Evolutionary conservation across 164 flowering plant species (phyloP).

Genomic region (Tinospora cordifolia): DNA sequence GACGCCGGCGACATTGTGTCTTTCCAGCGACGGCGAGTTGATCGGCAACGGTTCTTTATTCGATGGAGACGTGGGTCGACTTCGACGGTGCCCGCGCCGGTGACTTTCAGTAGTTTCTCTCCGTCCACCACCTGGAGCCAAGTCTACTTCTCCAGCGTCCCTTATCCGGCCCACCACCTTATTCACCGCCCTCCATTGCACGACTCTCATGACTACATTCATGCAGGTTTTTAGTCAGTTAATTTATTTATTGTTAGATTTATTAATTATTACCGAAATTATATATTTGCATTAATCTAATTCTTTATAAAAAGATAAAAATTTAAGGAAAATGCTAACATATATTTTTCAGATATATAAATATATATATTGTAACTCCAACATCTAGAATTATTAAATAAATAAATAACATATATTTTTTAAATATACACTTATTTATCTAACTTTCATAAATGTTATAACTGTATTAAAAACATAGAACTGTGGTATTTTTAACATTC

Average conservation of each 20-base stretch:
- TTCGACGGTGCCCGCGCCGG: not conserved
- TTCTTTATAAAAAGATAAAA: too few species aligned
- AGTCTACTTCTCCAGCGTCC: constrained; percentile 23
- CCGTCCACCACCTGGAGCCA: constrained; percentile 24
- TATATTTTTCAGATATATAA: too few species aligned
- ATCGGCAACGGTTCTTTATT: constrained; percentile 38
- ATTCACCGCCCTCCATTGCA: constrained; percentile 16
- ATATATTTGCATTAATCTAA: too few species aligned
- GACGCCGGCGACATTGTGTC: constrained; percentile 78
- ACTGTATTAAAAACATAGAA: too few species aligned
- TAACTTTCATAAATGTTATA: too few species aligned
- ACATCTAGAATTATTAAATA: too few species aligned
- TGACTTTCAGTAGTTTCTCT: not conserved
- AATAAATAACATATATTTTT: too few species aligned
- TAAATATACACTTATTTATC: too few species aligned
- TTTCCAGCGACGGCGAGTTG: constrained; percentile 38
- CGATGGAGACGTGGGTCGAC: constrained; percentile 48
- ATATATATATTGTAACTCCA: too few species aligned
- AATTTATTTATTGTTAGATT: not conserved
- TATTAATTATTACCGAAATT: too few species aligned
- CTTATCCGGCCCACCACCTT: constrained; percentile 34
- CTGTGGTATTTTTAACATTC: too few species aligned
- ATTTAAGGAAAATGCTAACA: too few species aligned
- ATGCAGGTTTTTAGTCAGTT: constrained; percentile 26
- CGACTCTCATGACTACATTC: constrained; percentile 31